phyloP scores from a whole-genome alignment of 345 rosid genomes.

The Acer saccharum region DNA sequence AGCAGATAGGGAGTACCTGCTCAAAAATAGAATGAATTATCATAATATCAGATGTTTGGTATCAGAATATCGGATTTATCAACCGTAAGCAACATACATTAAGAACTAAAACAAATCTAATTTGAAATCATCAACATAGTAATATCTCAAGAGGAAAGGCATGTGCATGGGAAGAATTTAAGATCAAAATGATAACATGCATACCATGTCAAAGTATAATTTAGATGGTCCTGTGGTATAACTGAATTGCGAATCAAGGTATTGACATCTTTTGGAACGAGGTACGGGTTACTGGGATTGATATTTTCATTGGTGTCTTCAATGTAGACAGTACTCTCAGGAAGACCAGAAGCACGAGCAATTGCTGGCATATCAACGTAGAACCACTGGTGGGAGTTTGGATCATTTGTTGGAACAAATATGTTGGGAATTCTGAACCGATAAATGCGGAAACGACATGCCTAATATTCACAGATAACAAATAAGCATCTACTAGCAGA shows the following conservation, averaged over 20 bases:
- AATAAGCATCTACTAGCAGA: too few relatives aligned
- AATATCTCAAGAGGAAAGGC: not conserved
- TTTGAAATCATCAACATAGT: constrained; percentile 1
- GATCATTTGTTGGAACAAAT: constrained; percentile 90
- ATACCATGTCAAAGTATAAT: constrained; percentile 90
- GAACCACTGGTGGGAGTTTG: constrained; percentile 81
- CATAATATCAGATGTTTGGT: not conserved
- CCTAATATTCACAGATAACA: too few relatives aligned
- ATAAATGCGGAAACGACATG: too few relatives aligned
- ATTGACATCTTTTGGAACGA: constrained; percentile 82
- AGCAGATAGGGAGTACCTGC: constrained; percentile 90
- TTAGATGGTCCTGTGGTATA: constrained; percentile 98
- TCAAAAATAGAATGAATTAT: constrained; percentile 6
- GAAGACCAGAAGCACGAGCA: constrained; percentile 66
- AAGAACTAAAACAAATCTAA: not conserved
- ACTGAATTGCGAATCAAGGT: constrained; percentile 87
- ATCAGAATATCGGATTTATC: not conserved
- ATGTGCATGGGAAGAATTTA: not conserved
- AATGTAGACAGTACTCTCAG: constrained; percentile 65
- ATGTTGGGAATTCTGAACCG: constrained; percentile 50
- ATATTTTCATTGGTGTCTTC: constrained; percentile 76
- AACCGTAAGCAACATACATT: not conserved
- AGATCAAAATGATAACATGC: constrained; percentile 13
- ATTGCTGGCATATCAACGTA: constrained; percentile 81
- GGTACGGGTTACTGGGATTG: constrained; percentile 77